Evolutionary conservation across 2,329 filamentous ascomycete genomes (phyloP).

Genomic region (Cercospora zeina): DNA sequence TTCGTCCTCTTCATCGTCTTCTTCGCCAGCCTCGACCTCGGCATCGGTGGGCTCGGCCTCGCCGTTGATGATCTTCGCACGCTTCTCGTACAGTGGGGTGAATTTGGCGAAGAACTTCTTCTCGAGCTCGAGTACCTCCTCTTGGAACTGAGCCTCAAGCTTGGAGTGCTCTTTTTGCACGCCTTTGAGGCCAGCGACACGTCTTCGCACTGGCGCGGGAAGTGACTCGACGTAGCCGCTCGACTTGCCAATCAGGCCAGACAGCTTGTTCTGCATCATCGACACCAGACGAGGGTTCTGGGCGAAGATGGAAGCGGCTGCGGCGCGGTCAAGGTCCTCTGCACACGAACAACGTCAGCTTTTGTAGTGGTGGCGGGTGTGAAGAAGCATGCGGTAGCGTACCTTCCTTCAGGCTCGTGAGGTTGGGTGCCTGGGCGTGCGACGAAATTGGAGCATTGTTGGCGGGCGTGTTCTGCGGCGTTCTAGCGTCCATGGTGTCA

Average conservation of each 20-base stretch:
- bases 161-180: conserved; percentile 99
- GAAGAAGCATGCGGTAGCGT: conserved; percentile 40
- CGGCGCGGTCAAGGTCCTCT: conserved; percentile 88
- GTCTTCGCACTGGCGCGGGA: conserved; percentile 81
- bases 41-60: conserved; percentile 78
- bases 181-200: conserved; percentile 92
- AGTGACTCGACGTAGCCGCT: conserved; percentile 98
- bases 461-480: conserved; percentile 96
- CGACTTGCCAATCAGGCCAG: conserved; percentile 86
- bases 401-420: conserved; percentile 98
- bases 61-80: conserved; percentile 89
- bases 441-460: conserved; percentile 96
- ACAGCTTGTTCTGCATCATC: conserved; percentile 97
- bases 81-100: conserved; percentile 94
- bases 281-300: conserved; percentile 92
- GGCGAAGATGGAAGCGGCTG: conserved; percentile 89
- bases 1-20: conserved; percentile 70
- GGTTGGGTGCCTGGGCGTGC: conserved; percentile 90
- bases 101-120: conserved; percentile 99
- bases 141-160: conserved; percentile 96
- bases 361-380: conserved; percentile 13
- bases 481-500: conserved; percentile 59
- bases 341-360: conserved; percentile 25
- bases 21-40: conserved; percentile 83
- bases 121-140: conserved; percentile 95